Conservation (phyloP, 257 asterid genomes). For the Ocimum tenuiflorum region DNA sequence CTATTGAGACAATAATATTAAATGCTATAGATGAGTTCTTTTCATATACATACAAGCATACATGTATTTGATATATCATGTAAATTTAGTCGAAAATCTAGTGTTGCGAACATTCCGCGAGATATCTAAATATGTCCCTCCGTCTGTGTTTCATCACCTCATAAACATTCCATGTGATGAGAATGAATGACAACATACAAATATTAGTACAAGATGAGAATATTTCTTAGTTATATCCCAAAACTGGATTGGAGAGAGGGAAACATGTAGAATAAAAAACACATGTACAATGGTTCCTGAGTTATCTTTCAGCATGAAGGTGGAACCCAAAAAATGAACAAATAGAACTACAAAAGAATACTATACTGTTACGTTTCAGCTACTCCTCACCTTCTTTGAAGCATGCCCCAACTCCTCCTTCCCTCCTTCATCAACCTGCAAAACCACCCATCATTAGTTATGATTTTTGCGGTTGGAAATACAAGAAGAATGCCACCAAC, state of each 20-base stretch:
- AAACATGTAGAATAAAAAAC: conserved; percentile 22
- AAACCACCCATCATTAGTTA: neutral
- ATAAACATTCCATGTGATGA: no score
- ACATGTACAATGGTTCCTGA: conserved; percentile 54
- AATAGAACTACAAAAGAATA: conserved; percentile 42
- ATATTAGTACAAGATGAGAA: neutral
- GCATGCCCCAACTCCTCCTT: conserved; percentile 49
- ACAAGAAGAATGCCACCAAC: no score
- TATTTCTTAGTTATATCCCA: neutral
- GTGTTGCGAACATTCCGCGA: no score
- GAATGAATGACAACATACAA: conserved; percentile 15
- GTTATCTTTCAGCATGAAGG: conserved; percentile 10
- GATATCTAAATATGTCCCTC: no score
- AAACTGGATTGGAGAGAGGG: conserved; percentile 43
- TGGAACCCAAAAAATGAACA: conserved; percentile 29
- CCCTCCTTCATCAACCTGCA: conserved; percentile 37
- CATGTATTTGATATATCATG: no score
- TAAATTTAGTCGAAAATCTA: no score
- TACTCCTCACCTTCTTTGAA: conserved; percentile 58
- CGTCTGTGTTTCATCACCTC: no score
- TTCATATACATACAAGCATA: no score
- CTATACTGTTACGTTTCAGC: no score
- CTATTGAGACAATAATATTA: no score
- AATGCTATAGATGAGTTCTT: no score
- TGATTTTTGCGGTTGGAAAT: no score